Evolutionary conservation across 495 filamentous ascomycete species (phyloP), one percentile per base, ranked within the genome.

Genomic region (Neurospora hispaniola): DNA sequence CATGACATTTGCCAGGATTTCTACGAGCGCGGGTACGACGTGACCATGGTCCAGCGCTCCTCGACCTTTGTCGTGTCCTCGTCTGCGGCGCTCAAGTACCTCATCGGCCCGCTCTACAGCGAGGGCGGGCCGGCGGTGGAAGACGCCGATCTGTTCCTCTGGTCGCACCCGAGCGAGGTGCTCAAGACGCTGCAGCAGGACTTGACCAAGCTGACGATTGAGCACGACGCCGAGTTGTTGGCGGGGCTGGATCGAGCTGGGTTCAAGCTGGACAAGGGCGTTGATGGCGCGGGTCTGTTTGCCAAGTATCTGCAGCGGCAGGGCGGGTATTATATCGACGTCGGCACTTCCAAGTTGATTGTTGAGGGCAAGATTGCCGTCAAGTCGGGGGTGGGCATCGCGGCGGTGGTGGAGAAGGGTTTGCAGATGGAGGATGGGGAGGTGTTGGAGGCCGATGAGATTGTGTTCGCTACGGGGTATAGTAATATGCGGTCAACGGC

Each of bases 1-100:
- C 90, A 94, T 75, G 93, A 96, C 78, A 96, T 96, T 74, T 90
- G 91, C 41, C 92, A 95, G 78, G 90, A 95, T 75, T 95, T 86
- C 77, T 89, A 89, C 78, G 92, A 95, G 76, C 89, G 92, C 48
- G 93, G 93, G 2, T 91, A 92, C 75, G 85, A 91, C n/a, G 90
- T 94, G n/a, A 95, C 92, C 10, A 89, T 96, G 77, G 83, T 96
- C 12, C 93, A 96, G 83, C 88, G 93, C 20, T 90, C 90, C 1
- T 88, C 89, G 16, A 95, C 93, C 0, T 90, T 85, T 71, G 90
- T 97, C 42, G 80, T 94, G 8, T 86, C 87, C 0, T 88, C 86
- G 16, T 79, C 88, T 6, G 73, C 82, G 23, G 72, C 79, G 2
- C 16, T 81, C 27, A 81, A 88, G 14, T 84, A 91, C 46, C 74